Evolutionary conservation across 371 early-diverging fungal species (phyloP).

Genomic region (Apophysomyces sp.): DNA sequence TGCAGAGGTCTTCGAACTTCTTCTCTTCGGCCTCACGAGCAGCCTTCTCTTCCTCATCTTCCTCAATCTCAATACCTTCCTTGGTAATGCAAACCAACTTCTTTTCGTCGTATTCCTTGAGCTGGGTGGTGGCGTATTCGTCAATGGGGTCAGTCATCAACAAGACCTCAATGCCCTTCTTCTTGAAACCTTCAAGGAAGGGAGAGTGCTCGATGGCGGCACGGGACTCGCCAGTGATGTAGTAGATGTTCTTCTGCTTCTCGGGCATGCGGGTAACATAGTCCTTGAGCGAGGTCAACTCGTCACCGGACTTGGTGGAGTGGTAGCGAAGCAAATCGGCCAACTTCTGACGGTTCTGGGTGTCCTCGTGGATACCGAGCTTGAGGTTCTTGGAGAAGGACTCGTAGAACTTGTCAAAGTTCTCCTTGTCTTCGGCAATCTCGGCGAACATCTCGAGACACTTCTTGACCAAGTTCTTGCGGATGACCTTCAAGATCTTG

Average conservation of each 20-base stretch:
- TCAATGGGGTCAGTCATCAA: conserved; percentile 94
- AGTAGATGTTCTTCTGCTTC: conserved; percentile 89
- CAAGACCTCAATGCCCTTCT: conserved; percentile 96
- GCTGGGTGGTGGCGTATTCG: conserved; percentile 94
- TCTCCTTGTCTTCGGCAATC: conserved; percentile 67
- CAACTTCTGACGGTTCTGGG: conserved; percentile 65
- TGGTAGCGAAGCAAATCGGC: conserved; percentile 74
- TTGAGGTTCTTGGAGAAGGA: conserved; percentile 73
- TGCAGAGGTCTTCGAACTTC: conserved; percentile 82
- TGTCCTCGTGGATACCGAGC: conserved; percentile 78
- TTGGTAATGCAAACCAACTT: conserved; percentile 97
- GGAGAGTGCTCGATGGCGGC: conserved; percentile 96
- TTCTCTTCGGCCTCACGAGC: conserved; percentile 86
- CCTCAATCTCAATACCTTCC: conserved; percentile 98
- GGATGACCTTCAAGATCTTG: conserved; percentile 74
- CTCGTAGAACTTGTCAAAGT: conserved; percentile 75
- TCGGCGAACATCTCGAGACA: conserved; percentile 77
- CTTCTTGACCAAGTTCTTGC: conserved; percentile 81
- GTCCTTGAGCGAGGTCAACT: conserved; percentile 70
- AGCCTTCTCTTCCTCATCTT: conserved; percentile 95
- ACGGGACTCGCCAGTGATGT: conserved; percentile 97
- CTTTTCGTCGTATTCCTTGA: conserved; percentile 99
- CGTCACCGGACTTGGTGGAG: conserved; percentile 66
- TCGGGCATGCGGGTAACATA: conserved; percentile 83
- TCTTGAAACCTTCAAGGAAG: conserved; percentile 97